Evolutionary conservation across 148 eudicot species (phyloP).

Genomic region (Beta vulgaris): DNA sequence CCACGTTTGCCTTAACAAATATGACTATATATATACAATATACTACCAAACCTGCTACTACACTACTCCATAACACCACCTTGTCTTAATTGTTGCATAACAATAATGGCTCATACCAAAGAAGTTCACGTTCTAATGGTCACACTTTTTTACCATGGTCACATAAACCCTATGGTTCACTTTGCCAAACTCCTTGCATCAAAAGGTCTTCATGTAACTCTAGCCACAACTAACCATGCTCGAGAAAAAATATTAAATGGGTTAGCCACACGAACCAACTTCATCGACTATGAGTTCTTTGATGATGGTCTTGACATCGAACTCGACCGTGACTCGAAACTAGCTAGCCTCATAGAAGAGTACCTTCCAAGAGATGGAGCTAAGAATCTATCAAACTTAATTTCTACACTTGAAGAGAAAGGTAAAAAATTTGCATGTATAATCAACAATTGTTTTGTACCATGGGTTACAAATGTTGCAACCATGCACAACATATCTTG

Average conservation of each 20-base stretch:
- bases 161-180: slow-evolving; percentile 44
- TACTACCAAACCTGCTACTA: not conserved
- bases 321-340: slow-evolving; percentile 28
- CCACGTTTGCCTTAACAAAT: too few species aligned
- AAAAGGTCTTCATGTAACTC: slow-evolving; percentile 37
- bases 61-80: not conserved
- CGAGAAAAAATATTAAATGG: slow-evolving; percentile 8
- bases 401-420: slow-evolving; percentile 15
- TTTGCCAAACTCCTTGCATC: slow-evolving; percentile 35
- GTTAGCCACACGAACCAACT: not conserved
- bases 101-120: slow-evolving; percentile 9
- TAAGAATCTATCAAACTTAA: slow-evolving; percentile 21
- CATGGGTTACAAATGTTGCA: slow-evolving; percentile 44
- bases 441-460: slow-evolving; percentile 35
- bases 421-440: slow-evolving; percentile 35
- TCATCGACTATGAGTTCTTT: slow-evolving; percentile 30
- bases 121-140: slow-evolving; percentile 42
- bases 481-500: slow-evolving; percentile 27
- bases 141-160: slow-evolving; percentile 41
- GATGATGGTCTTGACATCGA: slow-evolving; percentile 29
- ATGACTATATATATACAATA: not conserved
- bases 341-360: slow-evolving; percentile 28
- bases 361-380: slow-evolving; percentile 29
- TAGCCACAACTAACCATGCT: slow-evolving; percentile 35
- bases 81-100: not conserved